These are phyloP conservation scores for Trichopus zeylanicus DNA, from an alignment of 116 monocot genomes.

Conservation along the genomic window DNA sequence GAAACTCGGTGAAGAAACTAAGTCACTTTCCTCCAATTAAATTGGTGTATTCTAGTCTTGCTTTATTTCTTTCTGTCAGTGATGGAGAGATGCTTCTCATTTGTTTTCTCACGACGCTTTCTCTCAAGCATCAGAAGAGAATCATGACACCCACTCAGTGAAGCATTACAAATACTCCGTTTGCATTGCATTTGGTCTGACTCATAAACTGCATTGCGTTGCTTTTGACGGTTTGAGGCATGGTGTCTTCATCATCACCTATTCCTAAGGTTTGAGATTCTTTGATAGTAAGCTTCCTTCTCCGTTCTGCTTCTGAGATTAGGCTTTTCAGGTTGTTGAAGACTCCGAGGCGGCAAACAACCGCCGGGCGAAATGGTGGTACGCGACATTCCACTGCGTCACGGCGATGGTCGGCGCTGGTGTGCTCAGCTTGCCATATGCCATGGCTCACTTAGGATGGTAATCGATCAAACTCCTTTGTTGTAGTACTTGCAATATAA, in stretches of 20 bases:
- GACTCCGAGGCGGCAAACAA: background rate
- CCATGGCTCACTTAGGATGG: constrained; percentile 34
- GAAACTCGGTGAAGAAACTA: no score
- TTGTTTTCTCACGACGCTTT: no score
- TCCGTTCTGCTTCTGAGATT: background rate
- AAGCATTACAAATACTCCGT: background rate
- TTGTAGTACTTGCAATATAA: no score
- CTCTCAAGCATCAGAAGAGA: background rate
- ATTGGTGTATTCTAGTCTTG: no score
- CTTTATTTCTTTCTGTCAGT: no score
- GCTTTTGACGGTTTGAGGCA: background rate
- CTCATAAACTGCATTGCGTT: background rate
- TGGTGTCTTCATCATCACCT: background rate
- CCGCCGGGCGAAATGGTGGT: constrained; percentile 20
- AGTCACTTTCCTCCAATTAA: no score
- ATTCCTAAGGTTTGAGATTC: background rate
- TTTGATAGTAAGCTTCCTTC: background rate
- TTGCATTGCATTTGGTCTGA: background rate
- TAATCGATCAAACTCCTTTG: no score
- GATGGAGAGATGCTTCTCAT: no score
- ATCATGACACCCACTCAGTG: constrained; percentile 1
- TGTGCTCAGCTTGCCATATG: constrained; percentile 23
- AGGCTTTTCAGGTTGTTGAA: background rate
- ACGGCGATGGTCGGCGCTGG: constrained; percentile 25
- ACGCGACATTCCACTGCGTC: constrained; percentile 27